phyloP scores from a whole-genome alignment of 1,284 basidiomycete genomes.

The Fomes fomentarius region DNA sequence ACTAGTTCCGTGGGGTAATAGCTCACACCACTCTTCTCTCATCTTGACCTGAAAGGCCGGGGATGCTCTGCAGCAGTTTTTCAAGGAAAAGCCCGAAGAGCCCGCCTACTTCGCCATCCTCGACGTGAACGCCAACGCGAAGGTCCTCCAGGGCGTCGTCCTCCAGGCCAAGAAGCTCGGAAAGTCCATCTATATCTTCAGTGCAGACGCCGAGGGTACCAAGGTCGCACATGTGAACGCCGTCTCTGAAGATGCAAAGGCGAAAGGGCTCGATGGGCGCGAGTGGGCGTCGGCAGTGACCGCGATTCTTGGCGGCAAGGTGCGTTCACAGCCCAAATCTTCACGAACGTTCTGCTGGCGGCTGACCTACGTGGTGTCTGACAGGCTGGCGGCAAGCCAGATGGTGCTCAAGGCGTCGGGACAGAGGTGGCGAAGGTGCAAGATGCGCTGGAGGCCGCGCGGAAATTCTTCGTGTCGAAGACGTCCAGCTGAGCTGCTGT shows the following conservation, averaged over 20 bases:
- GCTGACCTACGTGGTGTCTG: conserved; percentile 26
- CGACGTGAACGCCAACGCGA: conserved; percentile 80
- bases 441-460: conserved; percentile 71
- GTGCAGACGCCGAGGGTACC: conserved; percentile 64
- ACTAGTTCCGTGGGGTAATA: neutral
- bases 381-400: conserved; percentile 92
- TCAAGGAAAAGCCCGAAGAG: conserved; percentile 76
- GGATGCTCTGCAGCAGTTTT: conserved; percentile 72
- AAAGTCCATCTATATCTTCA: conserved; percentile 91
- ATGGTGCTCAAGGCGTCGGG: conserved; percentile 87
- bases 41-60: conserved; percentile 55
- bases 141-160: conserved; percentile 81
- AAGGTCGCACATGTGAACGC: conserved; percentile 92
- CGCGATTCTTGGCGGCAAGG: conserved; percentile 88
- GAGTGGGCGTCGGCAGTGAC: conserved; percentile 82
- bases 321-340: conserved; percentile 34
- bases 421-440: conserved; percentile 63
- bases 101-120: conserved; percentile 72
- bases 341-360: conserved; percentile 3
- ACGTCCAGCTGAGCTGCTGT: conserved; percentile 17
- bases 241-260: conserved; percentile 68
- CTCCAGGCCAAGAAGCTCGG: conserved; percentile 76
- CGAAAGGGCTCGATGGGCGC: conserved; percentile 76
- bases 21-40: neutral
- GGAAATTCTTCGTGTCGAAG: conserved; percentile 39